Percentiles rank a stretch among this genome's conserved stretches.
Conservation (phyloP, 2,329 filamentous ascomycete genomes). For the Aureobasidium sp. region DNA sequence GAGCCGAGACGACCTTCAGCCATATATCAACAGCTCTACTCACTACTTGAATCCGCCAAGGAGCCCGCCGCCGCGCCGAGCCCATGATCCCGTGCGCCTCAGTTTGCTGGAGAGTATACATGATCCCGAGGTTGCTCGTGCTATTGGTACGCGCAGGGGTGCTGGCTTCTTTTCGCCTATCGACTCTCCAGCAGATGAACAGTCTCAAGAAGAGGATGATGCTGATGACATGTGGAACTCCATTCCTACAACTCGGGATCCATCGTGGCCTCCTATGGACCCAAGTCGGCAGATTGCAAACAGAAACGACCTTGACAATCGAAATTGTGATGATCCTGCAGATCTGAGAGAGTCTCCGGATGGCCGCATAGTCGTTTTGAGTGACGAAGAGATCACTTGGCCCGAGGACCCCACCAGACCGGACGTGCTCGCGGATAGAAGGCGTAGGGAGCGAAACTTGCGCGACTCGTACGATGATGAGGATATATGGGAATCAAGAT, state of each 20-base stretch:
- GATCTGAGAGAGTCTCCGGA: background rate
- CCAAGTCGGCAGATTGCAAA: background rate
- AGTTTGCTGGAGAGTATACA: constrained; percentile 19
- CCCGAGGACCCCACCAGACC: constrained; percentile 18
- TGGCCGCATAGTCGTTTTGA: constrained; percentile 2
- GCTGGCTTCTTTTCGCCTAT: constrained; percentile 9
- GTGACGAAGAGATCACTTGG: constrained; percentile 16
- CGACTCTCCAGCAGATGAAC: constrained; percentile 2
- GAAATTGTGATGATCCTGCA: background rate
- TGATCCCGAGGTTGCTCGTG: constrained; percentile 18
- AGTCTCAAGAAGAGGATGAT: constrained; percentile 8
- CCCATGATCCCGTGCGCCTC: constrained; percentile 21
- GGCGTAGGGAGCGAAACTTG: constrained; percentile 13
- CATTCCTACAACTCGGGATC: background rate
- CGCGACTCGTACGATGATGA: constrained; percentile 15
- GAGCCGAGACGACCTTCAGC: constrained; percentile 68
- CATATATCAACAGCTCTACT: constrained; percentile 41
- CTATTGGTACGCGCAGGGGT: constrained; percentile 2
- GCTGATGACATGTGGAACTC: constrained; percentile 9
- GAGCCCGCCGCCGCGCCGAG: constrained; percentile 17
- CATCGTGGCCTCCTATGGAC: constrained; percentile 16
- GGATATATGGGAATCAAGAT: constrained; percentile 15
- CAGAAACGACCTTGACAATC: background rate
- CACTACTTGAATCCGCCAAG: constrained; percentile 15
- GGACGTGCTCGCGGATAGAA: constrained; percentile 16